phyloP scores from a whole-genome alignment of 1,139 yeast genomes.

The Kodamaea arcana region DNA sequence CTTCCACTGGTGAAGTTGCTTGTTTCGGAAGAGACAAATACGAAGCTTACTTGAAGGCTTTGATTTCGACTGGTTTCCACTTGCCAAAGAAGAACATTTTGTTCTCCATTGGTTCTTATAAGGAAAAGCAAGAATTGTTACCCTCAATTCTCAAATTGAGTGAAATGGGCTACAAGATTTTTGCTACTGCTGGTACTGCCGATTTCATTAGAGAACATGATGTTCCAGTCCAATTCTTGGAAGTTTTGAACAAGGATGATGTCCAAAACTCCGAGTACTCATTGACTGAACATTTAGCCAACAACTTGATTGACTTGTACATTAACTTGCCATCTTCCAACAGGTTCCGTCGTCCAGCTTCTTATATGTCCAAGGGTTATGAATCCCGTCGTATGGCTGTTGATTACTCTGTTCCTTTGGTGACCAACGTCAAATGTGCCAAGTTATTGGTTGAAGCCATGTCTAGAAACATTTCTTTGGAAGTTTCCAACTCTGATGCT shows the following conservation, averaged over 20 bases:
- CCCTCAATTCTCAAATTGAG: conserved; percentile 81
- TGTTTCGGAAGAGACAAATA: conserved; percentile 93
- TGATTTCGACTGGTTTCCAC: conserved; percentile 91
- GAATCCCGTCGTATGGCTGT: conserved; percentile 99
- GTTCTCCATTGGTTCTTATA: conserved; percentile 94
- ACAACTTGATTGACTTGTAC: conserved; percentile 92
- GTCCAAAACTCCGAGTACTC: conserved; percentile 91
- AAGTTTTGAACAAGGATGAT: conserved; percentile 70
- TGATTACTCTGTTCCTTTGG: conserved; percentile 95
- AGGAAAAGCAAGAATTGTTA: conserved; percentile 89
- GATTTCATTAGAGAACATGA: conserved; percentile 95
- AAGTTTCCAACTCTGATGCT: conserved; percentile 75
- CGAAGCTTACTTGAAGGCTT: conserved; percentile 94
- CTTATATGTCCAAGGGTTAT: conserved; percentile 96
- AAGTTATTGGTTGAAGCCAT: conserved; percentile 92
- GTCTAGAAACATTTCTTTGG: conserved; percentile 63
- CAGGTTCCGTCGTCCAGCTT: conserved; percentile 98
- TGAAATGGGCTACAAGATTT: conserved; percentile 82
- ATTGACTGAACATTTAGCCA: conserved; percentile 92
- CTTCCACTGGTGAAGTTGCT: conserved; percentile 99
- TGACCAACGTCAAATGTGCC: conserved; percentile 97
- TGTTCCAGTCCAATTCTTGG: conserved; percentile 91
- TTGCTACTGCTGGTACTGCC: conserved; percentile 99
- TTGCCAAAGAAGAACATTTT: conserved; percentile 93
- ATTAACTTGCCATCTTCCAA: conserved; percentile 95